Base-by-base conservation (phyloP, 768 basidiomycete species). In the Mycena chlorophos region DNA sequence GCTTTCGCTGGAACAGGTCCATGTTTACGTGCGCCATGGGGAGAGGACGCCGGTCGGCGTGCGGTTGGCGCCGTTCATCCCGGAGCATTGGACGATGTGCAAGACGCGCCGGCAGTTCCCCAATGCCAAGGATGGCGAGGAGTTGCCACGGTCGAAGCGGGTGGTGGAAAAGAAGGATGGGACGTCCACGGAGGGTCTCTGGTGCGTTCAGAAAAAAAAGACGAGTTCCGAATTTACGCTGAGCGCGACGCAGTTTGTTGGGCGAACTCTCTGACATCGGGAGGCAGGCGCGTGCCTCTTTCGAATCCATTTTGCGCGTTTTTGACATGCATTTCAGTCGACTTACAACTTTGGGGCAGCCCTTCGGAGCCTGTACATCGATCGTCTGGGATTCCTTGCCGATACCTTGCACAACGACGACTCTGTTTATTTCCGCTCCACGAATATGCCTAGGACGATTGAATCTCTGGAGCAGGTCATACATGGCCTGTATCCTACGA, bases 41-140 rank as follows among this genome's bases (percentile, higher is more conserved):
- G 89, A 91, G 71, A 81, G 89, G 30, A 83, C 88, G 0, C 89
- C 89, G 0, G 88, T 91, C n/a, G 83, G 81, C 8, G 73, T 84
- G 12, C 80, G 88, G 2, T 78, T 91, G 69, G 69, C 78, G 0
- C 83, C 84, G 12, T 82, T 77, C 27, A 82, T 91, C 51, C 85
- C 87, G 1, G 78, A 81, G 61, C 74, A 87, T 58, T 91, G 89
- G 87, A 69, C 76, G 53, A 77, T 88, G 76, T 88, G 87, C 65
- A 79, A 77, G 52, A 77, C 75, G 0, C 80, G 80, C 5, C 74
- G 76, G 34, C 72, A 75, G 25, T 85, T 86, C 61, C 70, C 72
- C 17, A 75, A 78, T 25, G 71, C 78, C 14, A 78, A 83, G 12
- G 65, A 69, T 58, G 63, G 71, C 60, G 61, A 30, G 71, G 72